Evolutionary conservation across 164 flowering plant species (phyloP), one percentile per base, ranked within the genome.

Genomic region (Tetracentron sinense): DNA sequence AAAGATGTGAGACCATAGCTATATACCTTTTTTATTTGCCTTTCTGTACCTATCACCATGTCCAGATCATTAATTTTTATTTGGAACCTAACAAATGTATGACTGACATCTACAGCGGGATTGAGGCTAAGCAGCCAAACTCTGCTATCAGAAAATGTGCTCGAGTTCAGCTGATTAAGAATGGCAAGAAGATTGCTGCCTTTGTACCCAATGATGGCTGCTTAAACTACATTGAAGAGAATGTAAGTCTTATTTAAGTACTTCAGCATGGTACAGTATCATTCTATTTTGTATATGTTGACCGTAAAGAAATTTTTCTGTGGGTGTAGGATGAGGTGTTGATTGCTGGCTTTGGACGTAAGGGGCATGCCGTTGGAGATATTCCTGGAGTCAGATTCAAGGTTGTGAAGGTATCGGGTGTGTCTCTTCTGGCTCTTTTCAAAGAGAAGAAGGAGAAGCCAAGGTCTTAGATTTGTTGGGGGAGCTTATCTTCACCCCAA

Each of bases 361-460:
- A 85, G 70, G 94, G 94, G 7, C 94, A 88, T 65, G 94, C 94
- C 0, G 94, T 88, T 0, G 94, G 94, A 70, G 94, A 88, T 84
- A 88, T 88, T 81, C 94, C 94, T 27, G 94, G 94, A 44, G 94
- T 88, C 44, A 70, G 94, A 60, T 88, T 88, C 73, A 88, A 88
- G 82, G 94, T 85, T 61, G 94, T 88, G 67, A 88, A 88, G 77
- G 94, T 85, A 0, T 85, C 94, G 42, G 94, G 90, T 57, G 94
- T 85, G 11, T 88, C 94, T 20, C 94, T 88, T 26, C 48, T 88
- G 56, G 94, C 94, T 38, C 87, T 88, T 42, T 88, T 88, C 78
- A 88, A 88, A 63, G 94, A 88, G 80, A 88, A 88, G 79, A 88
- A 88, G 68, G 94, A 88, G 77, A 88, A 88, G 77, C 94, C 94